Base-by-base conservation (phyloP, 208 protist species). In the Crithidia expoeki region DNA sequence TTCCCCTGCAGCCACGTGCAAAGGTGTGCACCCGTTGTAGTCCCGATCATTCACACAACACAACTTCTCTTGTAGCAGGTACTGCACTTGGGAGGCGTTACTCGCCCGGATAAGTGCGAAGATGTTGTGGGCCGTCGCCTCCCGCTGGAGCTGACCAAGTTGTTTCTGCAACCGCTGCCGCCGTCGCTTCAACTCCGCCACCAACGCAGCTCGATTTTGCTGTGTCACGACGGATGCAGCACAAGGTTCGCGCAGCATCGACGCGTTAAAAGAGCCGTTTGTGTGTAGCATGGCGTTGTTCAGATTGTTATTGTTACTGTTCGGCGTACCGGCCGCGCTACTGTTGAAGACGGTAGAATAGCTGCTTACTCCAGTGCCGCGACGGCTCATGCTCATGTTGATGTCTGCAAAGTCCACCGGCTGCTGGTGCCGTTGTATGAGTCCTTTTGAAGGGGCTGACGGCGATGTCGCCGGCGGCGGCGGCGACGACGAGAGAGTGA, bases 1-100 rank as follows among this genome's bases (percentile, higher is more conserved):
- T 63, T 93, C 92, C 6, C 80, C 62, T 4, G 89, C 89, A 4
- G 92, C 92, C 28, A 96, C 84, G 67, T 95, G 89, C 49, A 96
- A 76, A 5, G 92, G 89, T 0, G 92, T 96, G 72, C 88, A 90
- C 32, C 85, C 86, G 70, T 96, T 95, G 74, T 96, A 94, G 76
- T 96, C 92, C 38, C 86, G 76, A 58, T 93, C 76, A 50, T 94
- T 91, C 47, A 94, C 83, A 58, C 88, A 83, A 57, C 75, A 84
- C 6, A 94, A 57, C 0, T 60, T 61, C 44, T 87, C 76, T 47
- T 91, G 81, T 25, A 96, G 76, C 3, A 96, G 79, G 62, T 87
- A 83, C 72, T 92, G 86, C 61, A 96, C 62, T 77, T 88, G 80
- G 44, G 86, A 88, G 17, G 86, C 77, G 61, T 93, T 93, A 67